Percentiles rank a stretch among this genome's conserved stretches.
Conservation (phyloP, 306 rosid species). For the Datisca glomerata region DNA sequence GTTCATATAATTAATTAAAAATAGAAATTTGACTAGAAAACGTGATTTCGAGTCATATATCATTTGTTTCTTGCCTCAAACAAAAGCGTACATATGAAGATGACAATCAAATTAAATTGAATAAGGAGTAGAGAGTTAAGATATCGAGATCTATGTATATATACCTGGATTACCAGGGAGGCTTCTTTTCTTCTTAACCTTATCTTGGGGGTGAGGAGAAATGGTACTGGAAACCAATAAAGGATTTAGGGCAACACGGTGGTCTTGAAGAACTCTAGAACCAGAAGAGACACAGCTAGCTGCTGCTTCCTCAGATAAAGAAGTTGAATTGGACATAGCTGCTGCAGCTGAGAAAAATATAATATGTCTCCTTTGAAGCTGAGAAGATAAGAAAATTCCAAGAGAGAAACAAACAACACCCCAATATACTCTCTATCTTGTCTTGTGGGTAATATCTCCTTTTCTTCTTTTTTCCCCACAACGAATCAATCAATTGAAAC, state of each 20-base stretch:
- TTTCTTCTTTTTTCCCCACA: no score
- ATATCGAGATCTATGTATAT: neutral
- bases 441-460: constrained; percentile 8
- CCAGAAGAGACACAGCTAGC: constrained; percentile 44
- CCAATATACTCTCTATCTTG: constrained; percentile 28
- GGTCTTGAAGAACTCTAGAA: constrained; percentile 28
- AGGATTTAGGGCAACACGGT: constrained; percentile 11
- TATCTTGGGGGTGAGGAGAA: constrained; percentile 32
- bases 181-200: constrained; percentile 67
- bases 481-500: no score
- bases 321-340: constrained; percentile 65
- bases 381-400: constrained; percentile 65
- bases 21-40: no score
- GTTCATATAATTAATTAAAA: no score
- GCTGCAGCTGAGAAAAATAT: neutral
- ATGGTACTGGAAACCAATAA: constrained; percentile 22
- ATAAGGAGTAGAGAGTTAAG: neutral
- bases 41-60: no score
- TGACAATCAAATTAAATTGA: neutral
- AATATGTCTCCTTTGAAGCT: neutral
- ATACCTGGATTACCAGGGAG: constrained; percentile 90
- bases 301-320: constrained; percentile 63
- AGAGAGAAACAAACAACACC: constrained; percentile 23
- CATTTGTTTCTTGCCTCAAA: no score
- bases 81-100: neutral